Evolutionary conservation across 306 rosid genomes (phyloP).

Genomic region (Rosa persica): DNA sequence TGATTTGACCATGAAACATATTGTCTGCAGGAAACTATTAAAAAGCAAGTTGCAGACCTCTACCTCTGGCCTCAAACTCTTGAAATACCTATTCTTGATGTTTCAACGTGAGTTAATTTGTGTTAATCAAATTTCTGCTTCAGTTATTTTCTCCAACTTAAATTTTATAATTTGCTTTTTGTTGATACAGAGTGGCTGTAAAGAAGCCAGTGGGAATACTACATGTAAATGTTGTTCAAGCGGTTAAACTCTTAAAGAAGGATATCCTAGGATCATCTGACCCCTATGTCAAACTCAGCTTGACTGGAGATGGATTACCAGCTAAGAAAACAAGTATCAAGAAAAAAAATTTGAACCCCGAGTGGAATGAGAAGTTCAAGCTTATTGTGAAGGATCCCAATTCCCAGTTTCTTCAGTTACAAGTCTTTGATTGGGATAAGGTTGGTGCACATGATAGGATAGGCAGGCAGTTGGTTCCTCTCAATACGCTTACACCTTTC

Average conservation of each 20-base stretch:
- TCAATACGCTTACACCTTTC: slow-evolving; percentile 59
- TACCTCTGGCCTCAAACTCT: slow-evolving; percentile 83
- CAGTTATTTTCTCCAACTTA: not conserved
- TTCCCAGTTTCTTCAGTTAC: slow-evolving; percentile 73
- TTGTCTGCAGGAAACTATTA: slow-evolving; percentile 63
- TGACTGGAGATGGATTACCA: slow-evolving; percentile 66
- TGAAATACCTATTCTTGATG: slow-evolving; percentile 74
- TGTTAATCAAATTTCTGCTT: slow-evolving; percentile 16
- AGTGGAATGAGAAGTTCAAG: slow-evolving; percentile 89
- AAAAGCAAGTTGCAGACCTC: slow-evolving; percentile 67
- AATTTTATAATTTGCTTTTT: not conserved
- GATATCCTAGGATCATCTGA: slow-evolving; percentile 89
- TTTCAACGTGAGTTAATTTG: slow-evolving; percentile 55
- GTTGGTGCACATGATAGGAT: slow-evolving; percentile 82
- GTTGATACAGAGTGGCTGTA: slow-evolving; percentile 47
- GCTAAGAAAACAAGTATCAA: slow-evolving; percentile 78
- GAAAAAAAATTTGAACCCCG: slow-evolving; percentile 81
- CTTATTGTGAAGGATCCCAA: slow-evolving; percentile 72
- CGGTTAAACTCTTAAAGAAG: slow-evolving; percentile 78
- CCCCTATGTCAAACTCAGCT: slow-evolving; percentile 84
- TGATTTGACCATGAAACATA: slow-evolving; percentile 17
- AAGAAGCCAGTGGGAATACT: slow-evolving; percentile 93
- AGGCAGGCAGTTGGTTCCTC: slow-evolving; percentile 77
- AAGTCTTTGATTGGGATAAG: slow-evolving; percentile 97
- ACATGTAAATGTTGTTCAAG: slow-evolving; percentile 80